Evolutionary conservation across 805 yeast genomes (phyloP), one percentile per base, ranked within the genome.

Genomic region (Saccharomycopsis sp.): DNA sequence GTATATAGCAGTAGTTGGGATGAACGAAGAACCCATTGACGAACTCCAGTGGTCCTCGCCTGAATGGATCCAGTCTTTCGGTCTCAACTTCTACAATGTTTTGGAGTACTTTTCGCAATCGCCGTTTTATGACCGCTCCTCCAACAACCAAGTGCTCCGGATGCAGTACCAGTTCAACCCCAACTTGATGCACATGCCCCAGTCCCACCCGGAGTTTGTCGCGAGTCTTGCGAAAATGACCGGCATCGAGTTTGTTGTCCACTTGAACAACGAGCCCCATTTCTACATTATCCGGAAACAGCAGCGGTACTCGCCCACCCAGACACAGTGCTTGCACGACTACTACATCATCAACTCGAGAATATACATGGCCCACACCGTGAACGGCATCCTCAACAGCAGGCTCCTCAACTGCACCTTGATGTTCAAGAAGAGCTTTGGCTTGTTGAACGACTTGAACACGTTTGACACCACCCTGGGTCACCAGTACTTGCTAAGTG

Each of bases 1-100:
- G n/a, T n/a, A n/a, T n/a, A n/a, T n/a, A n/a, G n/a, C n/a, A n/a
- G n/a, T n/a, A n/a, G n/a, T n/a, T 32, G 8, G n/a, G 17, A 13
- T 12, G 21, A 23, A 7, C n/a, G 6, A 15, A 36, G n/a, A 25
- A 20, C 66, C 67, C 22, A 65, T 88, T 20, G 96, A 88, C 55
- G 96, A 89, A 53, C 69, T 92, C 31, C 97, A 88, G 58, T 92
- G 98, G 98, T 75, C 88, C 50, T 80, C 92, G 3, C 97, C 98
- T 1, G 98, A 92, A 59, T 92, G 96, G 94, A 86, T 92, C 49
- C 95, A 87, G 56, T 73, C 79, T 39, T 78, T 77, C 57, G 96
- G 95, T 0, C 71, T 92, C 18, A 70, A 87, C 34, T 82, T 94
- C 0, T 94, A 79, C 39, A 92, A 88, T 55, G 96, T 92, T 1